A percentile compares a stretch with the other conserved stretches of the same genome.
These are phyloP conservation scores for Abrus pulchellus DNA, from an alignment of 306 rosid species.

Conservation along the genomic window DNA sequence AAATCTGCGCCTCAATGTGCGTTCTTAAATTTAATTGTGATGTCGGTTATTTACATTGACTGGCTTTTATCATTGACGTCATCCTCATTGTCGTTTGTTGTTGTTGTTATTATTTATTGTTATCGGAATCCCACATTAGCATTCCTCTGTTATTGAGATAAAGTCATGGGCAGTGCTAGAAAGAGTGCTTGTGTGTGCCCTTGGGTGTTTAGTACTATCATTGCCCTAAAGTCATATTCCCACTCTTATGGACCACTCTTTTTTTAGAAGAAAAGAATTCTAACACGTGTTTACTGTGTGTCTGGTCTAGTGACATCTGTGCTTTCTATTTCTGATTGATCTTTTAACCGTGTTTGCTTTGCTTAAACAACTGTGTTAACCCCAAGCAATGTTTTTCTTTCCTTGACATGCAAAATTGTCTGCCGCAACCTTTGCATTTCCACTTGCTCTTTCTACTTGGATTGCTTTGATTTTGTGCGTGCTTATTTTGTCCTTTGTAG, in stretches of 20 bases:
- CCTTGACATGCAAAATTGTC: not conserved
- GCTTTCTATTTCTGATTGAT: constrained; percentile 35
- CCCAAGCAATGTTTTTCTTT: constrained; percentile 23
- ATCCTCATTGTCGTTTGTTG: constrained; percentile 37
- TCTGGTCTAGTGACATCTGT: constrained; percentile 12
- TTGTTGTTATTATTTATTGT: constrained; percentile 4
- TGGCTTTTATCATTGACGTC: constrained; percentile 11
- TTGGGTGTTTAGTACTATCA: not conserved
- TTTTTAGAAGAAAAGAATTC: not conserved
- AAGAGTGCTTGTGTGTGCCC: constrained; percentile 26
- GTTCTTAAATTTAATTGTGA: not conserved
- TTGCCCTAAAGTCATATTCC: constrained; percentile 9
- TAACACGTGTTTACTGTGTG: not conserved
- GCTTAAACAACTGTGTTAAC: constrained; percentile 12
- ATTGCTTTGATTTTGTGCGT: not conserved
- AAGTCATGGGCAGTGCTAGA: constrained; percentile 12
- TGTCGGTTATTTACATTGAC: not conserved
- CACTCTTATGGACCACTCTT: not conserved
- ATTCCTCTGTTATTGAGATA: constrained; percentile 32
- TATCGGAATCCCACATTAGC: constrained; percentile 37
- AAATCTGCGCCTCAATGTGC: constrained; percentile 17
- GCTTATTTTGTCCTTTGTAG: constrained; percentile 55
- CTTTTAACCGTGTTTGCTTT: not conserved
- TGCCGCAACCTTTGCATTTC: not conserved
- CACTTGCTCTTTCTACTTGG: too few species aligned